Base-by-base conservation (phyloP, 768 basidiomycete genomes). In the Suillus variegatus region DNA sequence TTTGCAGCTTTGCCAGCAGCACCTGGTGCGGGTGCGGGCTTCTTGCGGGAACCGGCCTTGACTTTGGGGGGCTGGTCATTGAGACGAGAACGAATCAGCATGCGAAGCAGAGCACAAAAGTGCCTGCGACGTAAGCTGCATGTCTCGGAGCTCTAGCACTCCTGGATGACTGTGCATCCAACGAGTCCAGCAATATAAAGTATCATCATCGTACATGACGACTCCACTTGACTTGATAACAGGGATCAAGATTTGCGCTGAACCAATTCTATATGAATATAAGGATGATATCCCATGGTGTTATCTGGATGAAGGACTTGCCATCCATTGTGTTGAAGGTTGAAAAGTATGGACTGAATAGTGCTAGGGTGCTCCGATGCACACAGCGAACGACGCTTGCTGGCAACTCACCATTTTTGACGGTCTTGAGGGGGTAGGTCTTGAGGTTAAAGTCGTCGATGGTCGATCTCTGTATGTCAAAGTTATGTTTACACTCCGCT, bases 1-100 rank as follows among this genome's bases (percentile, higher is more conserved):
- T 95, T 94, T 70, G 84, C 77, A 43, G 82, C 68, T 81, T 93
- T 93, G 84, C 85, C 85, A 72, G 89, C 89, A 76, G 91, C 90
- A 73, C 88, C 89, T 55, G 93, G 93, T 16, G 93, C 91, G 65
- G 90, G 85, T 69, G 93, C 93, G 70, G 91, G 92, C 82, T 92
- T 94, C 84, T 92, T 94, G 69, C 86, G 86, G 68, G 89, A 77
- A 80, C 88, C 87, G 69, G 86, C 56, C 75, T 91, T 92, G 67
- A 80, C 69, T 79, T 90, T 90, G 79, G 90, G 81, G 66, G 85
- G 89, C 92, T 93, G 91, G 92, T 93, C 92, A 93, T 93, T 86
- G 92, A 93, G 92, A 89, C 90, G 90, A 88, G 79, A 73, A 62
- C 67, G 77, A 75, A 84, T 80, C 66, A 81, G 75, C 69, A 43